Evolutionary conservation across 345 rosid species (phyloP), one percentile per base, ranked within the genome.

Genomic region (Citrus cavaleriei): DNA sequence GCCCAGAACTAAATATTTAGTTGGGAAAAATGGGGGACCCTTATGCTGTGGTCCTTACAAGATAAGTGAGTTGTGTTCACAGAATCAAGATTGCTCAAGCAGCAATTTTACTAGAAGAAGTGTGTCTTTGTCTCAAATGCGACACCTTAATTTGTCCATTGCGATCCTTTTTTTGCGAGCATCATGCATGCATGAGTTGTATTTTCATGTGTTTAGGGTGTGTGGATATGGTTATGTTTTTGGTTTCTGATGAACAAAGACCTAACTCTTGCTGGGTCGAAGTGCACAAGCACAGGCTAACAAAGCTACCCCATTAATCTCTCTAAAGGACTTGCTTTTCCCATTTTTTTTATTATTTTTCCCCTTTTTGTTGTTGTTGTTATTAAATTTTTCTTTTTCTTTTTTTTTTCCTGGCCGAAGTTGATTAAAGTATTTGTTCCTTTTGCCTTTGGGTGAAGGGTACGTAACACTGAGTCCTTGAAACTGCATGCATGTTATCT

Each of bases 11-110:
- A 42, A 73, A 67, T 73, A 67, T 67, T 59, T 68, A 16, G 59
- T 40, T 71, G 28, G 77, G 62, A 24, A 74, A 68, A 55, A 63
- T 46, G 1, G 79, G 67, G 77, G 86, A 61, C 67, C 77, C 57
- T 63, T 63, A 12, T 38, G 34, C 40, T 62, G 70, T 51, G 51
- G 59, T 68, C 83, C 83, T 57, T 34, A 10, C 67, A 76, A 30
- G 77, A 72, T 62, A 63, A 70, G 30, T 49, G 75, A 73, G 64
- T 73, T 35, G 65, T 32, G 74, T 30, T 76, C 65, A 71, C 30
- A 51, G 74, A 54, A 54, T 25, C 18, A 25, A 74, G 35, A 37
- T 25, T 37, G 65, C 49, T 54, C 1, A 49, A 34, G 83, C 72
- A 37, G 60, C 68, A n/a, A 28, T 27, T 35, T 64, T 64, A 25